These are phyloP conservation scores for Penicillium diatomitis DNA, from an alignment of 495 filamentous ascomycete species.

Conservation along the genomic window DNA sequence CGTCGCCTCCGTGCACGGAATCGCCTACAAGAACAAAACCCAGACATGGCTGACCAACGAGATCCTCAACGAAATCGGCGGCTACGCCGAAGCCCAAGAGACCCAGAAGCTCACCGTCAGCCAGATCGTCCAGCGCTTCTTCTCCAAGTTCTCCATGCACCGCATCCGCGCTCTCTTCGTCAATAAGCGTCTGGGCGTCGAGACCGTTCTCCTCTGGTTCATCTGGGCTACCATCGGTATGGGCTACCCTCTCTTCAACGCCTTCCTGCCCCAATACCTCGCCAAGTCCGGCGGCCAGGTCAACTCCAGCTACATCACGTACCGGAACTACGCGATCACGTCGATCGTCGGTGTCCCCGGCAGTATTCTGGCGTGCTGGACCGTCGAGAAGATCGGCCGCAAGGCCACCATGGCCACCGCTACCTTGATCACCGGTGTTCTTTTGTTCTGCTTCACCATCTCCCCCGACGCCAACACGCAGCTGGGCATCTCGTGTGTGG, in stretches of 20 bases:
- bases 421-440: conserved; percentile 45
- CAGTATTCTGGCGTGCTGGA: conserved; percentile 44
- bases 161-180: conserved; percentile 46
- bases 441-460: conserved; percentile 51
- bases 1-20: conserved; percentile 56
- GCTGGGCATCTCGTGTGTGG: conserved; percentile 43
- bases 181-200: conserved; percentile 39
- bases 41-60: conserved; percentile 46
- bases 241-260: conserved; percentile 51
- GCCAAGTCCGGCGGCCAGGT: conserved; percentile 26
- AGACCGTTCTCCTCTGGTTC: conserved; percentile 44
- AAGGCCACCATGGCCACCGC: conserved; percentile 49
- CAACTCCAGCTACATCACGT: conserved; percentile 38
- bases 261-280: conserved; percentile 52
- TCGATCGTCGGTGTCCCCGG: conserved; percentile 51
- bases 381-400: conserved; percentile 49
- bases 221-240: conserved; percentile 51
- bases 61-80: conserved; percentile 46
- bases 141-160: conserved; percentile 48
- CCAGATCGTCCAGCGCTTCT: conserved; percentile 41
- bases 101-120: conserved; percentile 25
- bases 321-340: conserved; percentile 54
- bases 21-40: conserved; percentile 44
- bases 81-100: conserved; percentile 26
- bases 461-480: conserved; percentile 39